Percentiles rank a stretch among this genome's conserved stretches.
Evolutionary conservation across 306 rosid genomes (phyloP).

Genomic region (Lablab purpureus): DNA sequence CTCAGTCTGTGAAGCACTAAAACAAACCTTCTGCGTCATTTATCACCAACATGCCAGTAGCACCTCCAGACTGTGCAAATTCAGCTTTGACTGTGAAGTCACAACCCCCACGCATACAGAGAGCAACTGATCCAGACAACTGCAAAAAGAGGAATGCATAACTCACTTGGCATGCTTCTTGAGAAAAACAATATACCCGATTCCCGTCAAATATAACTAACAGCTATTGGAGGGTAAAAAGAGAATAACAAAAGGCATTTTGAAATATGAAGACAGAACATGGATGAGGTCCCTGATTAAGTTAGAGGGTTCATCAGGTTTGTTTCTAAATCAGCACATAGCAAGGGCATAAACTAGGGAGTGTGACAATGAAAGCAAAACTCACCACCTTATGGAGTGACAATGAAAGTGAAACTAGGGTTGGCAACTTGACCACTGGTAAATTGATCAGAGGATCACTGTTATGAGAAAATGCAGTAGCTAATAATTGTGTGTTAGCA

Average conservation of each 20-base stretch:
- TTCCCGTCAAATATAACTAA: background rate
- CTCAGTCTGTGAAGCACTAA: conserved; percentile 31
- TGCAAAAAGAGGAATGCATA: conserved; percentile 44
- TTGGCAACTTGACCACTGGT: too few species aligned
- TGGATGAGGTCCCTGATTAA: too few species aligned
- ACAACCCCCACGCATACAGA: conserved; percentile 82
- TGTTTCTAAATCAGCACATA: too few species aligned
- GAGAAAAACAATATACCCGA: conserved; percentile 5
- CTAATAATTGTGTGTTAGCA: too few species aligned
- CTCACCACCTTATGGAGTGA: too few species aligned
- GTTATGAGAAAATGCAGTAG: too few species aligned
- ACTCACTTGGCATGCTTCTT: conserved; percentile 22
- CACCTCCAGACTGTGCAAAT: conserved; percentile 77
- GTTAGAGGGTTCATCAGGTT: too few species aligned
- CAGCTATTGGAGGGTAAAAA: background rate
- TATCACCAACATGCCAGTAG: conserved; percentile 74
- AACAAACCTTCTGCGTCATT: conserved; percentile 75
- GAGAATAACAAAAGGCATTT: background rate
- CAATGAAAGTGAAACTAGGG: too few species aligned
- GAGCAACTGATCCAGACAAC: conserved; percentile 76
- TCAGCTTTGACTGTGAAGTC: conserved; percentile 80
- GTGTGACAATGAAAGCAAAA: too few species aligned
- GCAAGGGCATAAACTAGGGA: too few species aligned
- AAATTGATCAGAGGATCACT: too few species aligned
- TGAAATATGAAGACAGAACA: background rate